Evolutionary conservation across 1,139 yeast genomes (phyloP).

Genomic region (Candida glucosophila): DNA sequence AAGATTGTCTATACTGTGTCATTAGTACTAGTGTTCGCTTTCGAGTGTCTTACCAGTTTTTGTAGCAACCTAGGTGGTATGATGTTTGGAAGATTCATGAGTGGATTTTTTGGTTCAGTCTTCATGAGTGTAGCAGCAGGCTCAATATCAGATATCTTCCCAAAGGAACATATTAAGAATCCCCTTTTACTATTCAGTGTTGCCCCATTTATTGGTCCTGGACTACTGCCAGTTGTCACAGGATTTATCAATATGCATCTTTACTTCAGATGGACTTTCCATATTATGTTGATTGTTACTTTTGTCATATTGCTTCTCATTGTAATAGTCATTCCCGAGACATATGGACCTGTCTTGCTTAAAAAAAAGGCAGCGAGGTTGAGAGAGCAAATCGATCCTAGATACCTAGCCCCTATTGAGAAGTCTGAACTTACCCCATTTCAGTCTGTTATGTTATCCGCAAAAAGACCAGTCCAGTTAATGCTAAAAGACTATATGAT

Average conservation of each 20-base stretch:
- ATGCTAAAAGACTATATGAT: constrained; percentile 57
- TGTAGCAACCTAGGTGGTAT: constrained; percentile 19
- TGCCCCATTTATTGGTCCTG: constrained; percentile 27
- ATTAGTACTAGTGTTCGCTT: constrained; percentile 13
- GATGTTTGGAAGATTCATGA: constrained; percentile 21
- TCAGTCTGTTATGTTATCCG: constrained; percentile 26
- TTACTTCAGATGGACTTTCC: constrained; percentile 19
- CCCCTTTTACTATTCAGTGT: constrained; percentile 22
- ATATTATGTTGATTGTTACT: constrained; percentile 17
- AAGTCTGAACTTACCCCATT: constrained; percentile 13
- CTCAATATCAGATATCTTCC: constrained; percentile 23
- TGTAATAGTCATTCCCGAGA: constrained; percentile 13
- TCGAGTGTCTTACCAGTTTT: constrained; percentile 22
- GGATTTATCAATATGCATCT: constrained; percentile 19
- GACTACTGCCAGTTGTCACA: constrained; percentile 22
- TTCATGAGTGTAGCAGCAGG: constrained; percentile 31
- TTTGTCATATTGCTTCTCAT: constrained; percentile 10
- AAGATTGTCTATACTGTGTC: constrained; percentile 19
- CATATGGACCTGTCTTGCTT: constrained; percentile 12
- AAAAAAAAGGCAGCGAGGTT: constrained; percentile 10
- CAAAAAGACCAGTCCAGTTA: constrained; percentile 48
- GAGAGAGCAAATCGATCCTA: constrained; percentile 10
- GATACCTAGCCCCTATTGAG: constrained; percentile 44
- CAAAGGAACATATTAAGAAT: constrained; percentile 14
- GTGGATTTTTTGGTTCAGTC: constrained; percentile 26